Evolutionary conservation across 1,284 basidiomycete species (phyloP), one percentile per base, ranked within the genome.

Genomic region (Pseudozyma flocculosa): DNA sequence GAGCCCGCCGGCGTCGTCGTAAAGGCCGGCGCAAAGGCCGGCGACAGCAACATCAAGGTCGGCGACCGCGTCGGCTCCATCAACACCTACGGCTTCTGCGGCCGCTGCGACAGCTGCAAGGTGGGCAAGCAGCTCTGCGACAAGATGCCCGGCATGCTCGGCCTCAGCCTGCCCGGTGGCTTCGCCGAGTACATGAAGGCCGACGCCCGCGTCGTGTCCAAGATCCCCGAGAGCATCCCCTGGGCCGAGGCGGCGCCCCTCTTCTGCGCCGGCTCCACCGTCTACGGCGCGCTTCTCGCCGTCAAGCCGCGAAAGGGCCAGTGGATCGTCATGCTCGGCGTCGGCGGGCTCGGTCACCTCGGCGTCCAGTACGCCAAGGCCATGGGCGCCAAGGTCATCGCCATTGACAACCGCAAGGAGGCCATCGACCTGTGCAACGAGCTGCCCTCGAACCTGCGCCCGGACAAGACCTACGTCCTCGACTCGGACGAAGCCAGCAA

Each of bases 191-290:
- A 61, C 52, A 70, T 68, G 52, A 73, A 73, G 49, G 61, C 74
- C 10, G 57, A 70, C 34, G 63, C 69, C 15, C 45, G 54, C 4
- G 73, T 73, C 24, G 68, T 73, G 9, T 68, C 67, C 64, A 65
- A 62, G 59, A 61, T 76, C 24, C 74, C 74, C 15, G 74, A 76
- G 30, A 50, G 40, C 23, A 56, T 75, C 19, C 71, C 41, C 32
- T 76, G 49, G 40, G 60, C 49, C 36, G 45, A 66, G 29, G 74
- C 74, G 2, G 81, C 80, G 5, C 81, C 81, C 3, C 66, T 82
- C 2, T 68, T 81, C 48, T 82, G 80, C 49, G 79, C 80, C 17
- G 81, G 81, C 19, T 56, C 72, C n/a, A 78, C 79, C 14, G 72
- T 75, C 41, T 79, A 69, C 54, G 80, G 79, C 46, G 77, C 78